These are phyloP conservation scores for Neurospora pannonica DNA, from an alignment of 495 filamentous ascomycete genomes.

Conservation along the genomic window DNA sequence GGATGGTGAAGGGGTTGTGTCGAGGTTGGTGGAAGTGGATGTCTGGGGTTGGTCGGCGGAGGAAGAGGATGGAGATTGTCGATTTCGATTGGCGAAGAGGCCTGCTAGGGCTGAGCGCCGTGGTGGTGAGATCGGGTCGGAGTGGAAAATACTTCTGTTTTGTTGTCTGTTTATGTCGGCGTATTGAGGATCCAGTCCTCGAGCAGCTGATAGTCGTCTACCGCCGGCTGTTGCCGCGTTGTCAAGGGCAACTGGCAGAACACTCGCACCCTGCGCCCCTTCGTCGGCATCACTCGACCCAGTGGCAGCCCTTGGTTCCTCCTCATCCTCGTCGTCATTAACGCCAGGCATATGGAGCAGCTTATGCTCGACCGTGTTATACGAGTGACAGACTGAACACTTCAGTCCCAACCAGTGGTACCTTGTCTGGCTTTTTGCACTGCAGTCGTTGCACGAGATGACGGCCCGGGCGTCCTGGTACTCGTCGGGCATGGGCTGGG, in stretches of 20 bases:
- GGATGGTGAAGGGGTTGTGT: background rate
- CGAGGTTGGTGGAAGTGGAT: background rate
- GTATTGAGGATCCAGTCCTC: background rate
- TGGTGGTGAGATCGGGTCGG: background rate
- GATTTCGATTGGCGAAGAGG: background rate
- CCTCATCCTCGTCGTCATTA: conserved; percentile 2
- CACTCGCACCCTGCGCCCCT: background rate
- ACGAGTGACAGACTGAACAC: conserved; percentile 75
- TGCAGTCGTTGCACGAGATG: conserved; percentile 91
- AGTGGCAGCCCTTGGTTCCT: conserved; percentile 14
- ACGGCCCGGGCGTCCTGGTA: conserved; percentile 72
- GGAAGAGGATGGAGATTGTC: background rate
- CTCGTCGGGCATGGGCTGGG: conserved; percentile 83
- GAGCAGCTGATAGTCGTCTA: background rate
- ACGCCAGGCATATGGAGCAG: conserved; percentile 32
- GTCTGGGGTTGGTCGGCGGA: background rate
- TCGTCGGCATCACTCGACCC: conserved; percentile 20
- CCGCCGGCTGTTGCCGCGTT: background rate
- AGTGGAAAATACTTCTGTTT: background rate
- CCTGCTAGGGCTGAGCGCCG: background rate
- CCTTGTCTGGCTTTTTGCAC: conserved; percentile 67
- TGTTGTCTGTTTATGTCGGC: background rate
- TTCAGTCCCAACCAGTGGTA: conserved; percentile 96
- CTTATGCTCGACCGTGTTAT: conserved; percentile 70
- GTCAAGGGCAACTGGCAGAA: background rate